Base-by-base conservation (phyloP, 2,329 filamentous ascomycete species). In the Capronia coronata region DNA sequence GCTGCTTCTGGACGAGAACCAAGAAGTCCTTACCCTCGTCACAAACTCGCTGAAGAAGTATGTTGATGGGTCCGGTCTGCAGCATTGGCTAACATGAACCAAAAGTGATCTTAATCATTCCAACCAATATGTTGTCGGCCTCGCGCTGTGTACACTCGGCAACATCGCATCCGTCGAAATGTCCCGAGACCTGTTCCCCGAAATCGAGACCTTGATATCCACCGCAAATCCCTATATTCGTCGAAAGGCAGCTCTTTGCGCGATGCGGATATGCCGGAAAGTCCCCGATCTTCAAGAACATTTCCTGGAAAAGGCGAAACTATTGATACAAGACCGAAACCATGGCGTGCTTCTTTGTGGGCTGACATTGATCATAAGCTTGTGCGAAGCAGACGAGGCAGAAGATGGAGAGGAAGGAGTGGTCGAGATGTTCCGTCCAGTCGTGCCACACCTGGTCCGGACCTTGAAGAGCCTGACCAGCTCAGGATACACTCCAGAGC, bases 121-220 rank as follows among this genome's bases (percentile, higher is more conserved):
- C 48, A 98, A 98, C 67, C 93, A 98, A 71, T 98, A 98, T 69
- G 88, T 98, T 55, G 93, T 97, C 60, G 93, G 94, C 19, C 83
- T 98, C 44, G 93, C 93, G 53, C 82, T 98, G 25, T 96, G 91
- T 67, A 96, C 94, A 0, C 80, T 98, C 16, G 93, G 91, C 60
- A 98, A 98, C 68, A 98, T 98, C 62, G 91, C 94, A 51, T 96
- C 91, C 1, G 78, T 97, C 63, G 93, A 98, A 68, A 98, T 98
- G 93, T 94, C 93, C 14, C 80, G 93, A 75, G 93, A 98, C 70
- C 75, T 98, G 16, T 98, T 98, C 68, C 81, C 89, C 59, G 91
- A 98, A 75, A 87, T 98, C 67, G 94, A 98, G 69, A 87, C 79
- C 54, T 82, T 97, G 42, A 75, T 98, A 57, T 86, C 89, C 35